A percentile compares a stretch with the other conserved stretches of the same genome.
Evolutionary conservation across 352 stramenopile genomes (phyloP).

Genomic region (Globisporangium uncinulatum): DNA sequence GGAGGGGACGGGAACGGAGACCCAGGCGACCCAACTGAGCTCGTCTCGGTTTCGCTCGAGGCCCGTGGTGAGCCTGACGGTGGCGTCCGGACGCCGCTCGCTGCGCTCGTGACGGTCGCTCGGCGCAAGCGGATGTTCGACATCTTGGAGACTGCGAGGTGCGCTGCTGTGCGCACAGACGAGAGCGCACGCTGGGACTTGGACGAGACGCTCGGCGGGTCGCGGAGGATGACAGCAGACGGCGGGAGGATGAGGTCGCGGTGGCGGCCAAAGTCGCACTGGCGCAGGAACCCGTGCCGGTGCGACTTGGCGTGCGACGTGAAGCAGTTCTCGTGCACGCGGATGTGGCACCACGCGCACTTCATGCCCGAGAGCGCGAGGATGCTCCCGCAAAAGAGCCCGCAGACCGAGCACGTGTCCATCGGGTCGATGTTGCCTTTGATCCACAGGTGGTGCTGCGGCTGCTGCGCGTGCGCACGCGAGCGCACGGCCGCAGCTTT

Average conservation of each 20-base stretch:
- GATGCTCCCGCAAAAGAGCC: constrained; percentile 76
- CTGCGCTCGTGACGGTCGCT: constrained; percentile 15
- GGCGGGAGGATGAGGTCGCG: constrained; percentile 61
- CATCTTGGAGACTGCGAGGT: constrained; percentile 70
- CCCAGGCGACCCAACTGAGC: constrained; percentile 4
- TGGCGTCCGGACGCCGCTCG: constrained; percentile 6
- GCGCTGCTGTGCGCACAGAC: constrained; percentile 54
- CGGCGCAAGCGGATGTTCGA: constrained; percentile 60
- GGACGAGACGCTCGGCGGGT: constrained; percentile 27
- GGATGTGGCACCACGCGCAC: constrained; percentile 76
- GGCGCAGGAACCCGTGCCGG: constrained; percentile 30
- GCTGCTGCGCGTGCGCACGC: constrained; percentile 13
- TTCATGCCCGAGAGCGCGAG: constrained; percentile 76
- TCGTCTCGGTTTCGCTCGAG: constrained; percentile 5
- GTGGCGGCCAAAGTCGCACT: constrained; percentile 71
- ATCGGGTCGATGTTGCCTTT: constrained; percentile 84
- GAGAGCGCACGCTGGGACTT: constrained; percentile 66
- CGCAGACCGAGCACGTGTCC: constrained; percentile 74
- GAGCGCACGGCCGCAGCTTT: constrained; percentile 10
- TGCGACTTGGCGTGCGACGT: constrained; percentile 20
- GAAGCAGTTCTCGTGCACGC: constrained; percentile 79
- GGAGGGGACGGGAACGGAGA: constrained; percentile 4
- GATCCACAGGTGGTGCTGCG: constrained; percentile 61
- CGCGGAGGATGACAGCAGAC: constrained; percentile 43
- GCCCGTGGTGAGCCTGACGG: constrained; percentile 5